A percentile compares a stretch with the other conserved stretches of the same genome.
phyloP scores from a whole-genome alignment of 768 basidiomycete genomes.

The Lactarius tabidus region DNA sequence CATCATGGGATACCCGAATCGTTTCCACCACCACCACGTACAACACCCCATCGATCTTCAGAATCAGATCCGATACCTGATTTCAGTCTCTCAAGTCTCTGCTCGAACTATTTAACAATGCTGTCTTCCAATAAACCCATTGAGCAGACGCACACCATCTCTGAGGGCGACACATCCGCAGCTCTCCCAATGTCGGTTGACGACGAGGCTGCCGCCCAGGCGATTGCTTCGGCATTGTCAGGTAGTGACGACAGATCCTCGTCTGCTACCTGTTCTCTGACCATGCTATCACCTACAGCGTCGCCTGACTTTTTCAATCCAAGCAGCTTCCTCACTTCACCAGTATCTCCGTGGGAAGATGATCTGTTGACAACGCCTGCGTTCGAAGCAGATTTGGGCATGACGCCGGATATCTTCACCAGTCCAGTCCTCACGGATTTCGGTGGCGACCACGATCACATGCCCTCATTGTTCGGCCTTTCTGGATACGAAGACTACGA shows the following conservation, averaged over 20 bases:
- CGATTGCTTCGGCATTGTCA: conserved; percentile 21
- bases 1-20: conserved; percentile 77
- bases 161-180: conserved; percentile 26
- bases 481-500: conserved; percentile 17
- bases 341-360: conserved; percentile 46
- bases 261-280: background rate
- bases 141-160: conserved; percentile 33
- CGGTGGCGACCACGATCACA: conserved; percentile 35
- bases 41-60: conserved; percentile 43
- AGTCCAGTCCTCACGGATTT: conserved; percentile 41
- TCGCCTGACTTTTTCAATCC: conserved; percentile 42
- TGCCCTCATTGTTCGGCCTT: conserved; percentile 27
- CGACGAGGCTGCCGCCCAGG: conserved; percentile 22
- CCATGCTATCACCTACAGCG: conserved; percentile 26
- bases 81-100: conserved; percentile 44
- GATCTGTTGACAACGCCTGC: conserved; percentile 45
- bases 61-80: conserved; percentile 39
- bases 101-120: conserved; percentile 68
- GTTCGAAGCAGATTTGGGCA: conserved; percentile 33
- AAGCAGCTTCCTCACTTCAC: conserved; percentile 45
- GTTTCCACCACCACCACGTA: conserved; percentile 64
- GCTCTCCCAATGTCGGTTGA: conserved; percentile 18
- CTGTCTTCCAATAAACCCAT: conserved; percentile 45
- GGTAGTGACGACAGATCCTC: background rate
- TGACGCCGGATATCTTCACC: conserved; percentile 39